phyloP scores from a whole-genome alignment of 192 early-diverging fungal species.

The Coemansia sp. region DNA sequence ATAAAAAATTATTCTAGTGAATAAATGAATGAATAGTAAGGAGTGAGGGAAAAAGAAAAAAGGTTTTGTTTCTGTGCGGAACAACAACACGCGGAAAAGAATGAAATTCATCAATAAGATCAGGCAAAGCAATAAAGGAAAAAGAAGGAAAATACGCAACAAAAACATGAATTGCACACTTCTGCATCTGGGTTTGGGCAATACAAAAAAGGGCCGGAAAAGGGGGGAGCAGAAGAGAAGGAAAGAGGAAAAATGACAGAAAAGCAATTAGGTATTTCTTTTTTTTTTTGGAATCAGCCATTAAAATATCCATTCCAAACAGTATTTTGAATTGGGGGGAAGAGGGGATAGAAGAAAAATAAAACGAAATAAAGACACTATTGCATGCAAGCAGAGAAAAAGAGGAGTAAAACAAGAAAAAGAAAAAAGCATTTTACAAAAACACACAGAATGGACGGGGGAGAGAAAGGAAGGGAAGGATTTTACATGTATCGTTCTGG shows the following conservation, averaged over 20 bases:
- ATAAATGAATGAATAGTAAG: no score
- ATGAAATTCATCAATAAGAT: constrained; percentile 2
- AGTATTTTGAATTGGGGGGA: neutral
- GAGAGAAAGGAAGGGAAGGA: neutral
- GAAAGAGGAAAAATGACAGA: no score
- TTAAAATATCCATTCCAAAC: neutral
- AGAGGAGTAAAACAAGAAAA: neutral
- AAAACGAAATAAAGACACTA: neutral
- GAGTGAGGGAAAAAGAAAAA: neutral
- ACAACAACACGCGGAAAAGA: constrained; percentile 1
- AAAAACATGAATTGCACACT: constrained; percentile 3
- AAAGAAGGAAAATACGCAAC: neutral
- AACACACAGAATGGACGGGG: neutral
- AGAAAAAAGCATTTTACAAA: neutral
- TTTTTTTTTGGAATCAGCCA: neutral
- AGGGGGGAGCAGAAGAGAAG: neutral
- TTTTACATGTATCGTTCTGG: neutral
- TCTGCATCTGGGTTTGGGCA: neutral
- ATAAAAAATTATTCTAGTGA: neutral
- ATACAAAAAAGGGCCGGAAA: neutral
- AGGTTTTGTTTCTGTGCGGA: neutral
- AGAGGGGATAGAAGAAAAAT: neutral
- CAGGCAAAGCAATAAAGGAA: neutral
- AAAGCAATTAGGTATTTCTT: no score
- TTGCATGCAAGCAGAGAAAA: neutral